These are phyloP conservation scores for Solanum sejunctum DNA, from an alignment of 257 asterid species.

Conservation along the genomic window DNA sequence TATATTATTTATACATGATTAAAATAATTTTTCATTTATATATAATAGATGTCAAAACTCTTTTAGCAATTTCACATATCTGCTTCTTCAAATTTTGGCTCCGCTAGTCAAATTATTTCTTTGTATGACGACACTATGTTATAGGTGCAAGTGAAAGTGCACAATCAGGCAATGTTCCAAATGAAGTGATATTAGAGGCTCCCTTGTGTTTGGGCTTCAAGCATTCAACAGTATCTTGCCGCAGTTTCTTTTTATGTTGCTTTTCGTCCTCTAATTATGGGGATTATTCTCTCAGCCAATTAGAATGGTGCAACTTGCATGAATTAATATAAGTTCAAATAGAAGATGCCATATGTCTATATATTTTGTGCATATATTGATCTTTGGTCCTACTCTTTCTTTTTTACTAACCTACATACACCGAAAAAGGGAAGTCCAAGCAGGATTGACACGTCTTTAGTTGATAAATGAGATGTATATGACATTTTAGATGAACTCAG, in stretches of 20 bases:
- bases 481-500: too few relatives aligned
- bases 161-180: background rate
- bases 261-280: background rate
- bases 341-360: background rate
- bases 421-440: background rate
- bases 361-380: background rate
- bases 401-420: background rate
- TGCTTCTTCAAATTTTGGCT: too few relatives aligned
- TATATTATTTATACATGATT: too few relatives aligned
- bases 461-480: too few relatives aligned
- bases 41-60: too few relatives aligned
- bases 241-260: background rate
- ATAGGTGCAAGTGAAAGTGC: constrained; percentile 1
- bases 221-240: background rate
- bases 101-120: background rate
- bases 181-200: background rate
- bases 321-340: background rate
- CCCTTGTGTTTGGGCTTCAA: background rate
- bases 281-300: background rate
- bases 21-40: too few relatives aligned
- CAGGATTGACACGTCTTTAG: too few relatives aligned
- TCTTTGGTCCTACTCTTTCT: background rate
- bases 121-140: background rate
- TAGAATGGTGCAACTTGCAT: background rate
- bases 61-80: too few relatives aligned